These are phyloP conservation scores for Fusarium sterilihyphosum DNA, from an alignment of 2,329 filamentous ascomycete species.

Conservation along the genomic window DNA sequence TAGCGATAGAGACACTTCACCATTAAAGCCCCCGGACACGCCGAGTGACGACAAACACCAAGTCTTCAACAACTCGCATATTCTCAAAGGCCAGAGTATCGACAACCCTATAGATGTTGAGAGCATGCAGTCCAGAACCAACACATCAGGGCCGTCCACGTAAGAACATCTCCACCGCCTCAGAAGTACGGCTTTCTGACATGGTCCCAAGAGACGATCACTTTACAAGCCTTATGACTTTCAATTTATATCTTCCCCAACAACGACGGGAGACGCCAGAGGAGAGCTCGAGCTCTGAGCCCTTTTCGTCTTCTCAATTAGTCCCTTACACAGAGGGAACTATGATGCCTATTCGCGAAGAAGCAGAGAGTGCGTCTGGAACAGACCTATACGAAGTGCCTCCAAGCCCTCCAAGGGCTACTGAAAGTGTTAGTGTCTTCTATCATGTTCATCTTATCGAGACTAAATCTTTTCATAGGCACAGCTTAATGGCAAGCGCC, in stretches of 20 bases:
- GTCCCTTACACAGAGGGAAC: neutral
- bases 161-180: neutral
- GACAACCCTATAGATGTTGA: constrained; percentile 13
- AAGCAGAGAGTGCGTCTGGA: neutral
- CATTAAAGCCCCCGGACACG: neutral
- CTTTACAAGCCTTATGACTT: neutral
- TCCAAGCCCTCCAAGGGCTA: neutral
- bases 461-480: neutral
- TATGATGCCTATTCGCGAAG: neutral
- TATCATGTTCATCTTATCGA: no score
- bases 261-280: neutral
- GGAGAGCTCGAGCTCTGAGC: neutral
- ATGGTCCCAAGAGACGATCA: neutral
- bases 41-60: neutral
- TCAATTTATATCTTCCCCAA: neutral
- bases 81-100: neutral
- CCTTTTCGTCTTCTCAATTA: neutral
- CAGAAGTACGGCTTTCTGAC: neutral
- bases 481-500: neutral
- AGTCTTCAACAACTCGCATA: neutral
- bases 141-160: neutral
- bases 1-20: neutral
- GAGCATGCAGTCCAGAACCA: neutral
- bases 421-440: neutral
- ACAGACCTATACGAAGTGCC: neutral